A percentile compares a stretch with the other conserved stretches of the same genome.
phyloP scores from a whole-genome alignment of 1,139 yeast species.

The Saccharomyces hybrid region DNA sequence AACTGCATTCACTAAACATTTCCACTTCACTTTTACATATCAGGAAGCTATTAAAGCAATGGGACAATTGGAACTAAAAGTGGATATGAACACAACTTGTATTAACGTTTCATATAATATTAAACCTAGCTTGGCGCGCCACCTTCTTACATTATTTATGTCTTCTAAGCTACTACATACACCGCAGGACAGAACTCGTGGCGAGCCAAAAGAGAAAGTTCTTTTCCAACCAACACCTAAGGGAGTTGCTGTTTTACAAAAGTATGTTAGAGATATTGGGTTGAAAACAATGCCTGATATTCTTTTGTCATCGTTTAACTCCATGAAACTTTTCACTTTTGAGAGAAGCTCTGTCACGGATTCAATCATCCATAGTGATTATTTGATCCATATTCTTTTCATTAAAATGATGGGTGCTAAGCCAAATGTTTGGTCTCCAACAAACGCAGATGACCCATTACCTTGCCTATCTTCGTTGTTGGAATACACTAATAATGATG shows the following conservation, averaged over 20 bases:
- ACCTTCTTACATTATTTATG: slow-evolving; percentile 50
- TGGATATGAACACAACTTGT: slow-evolving; percentile 44
- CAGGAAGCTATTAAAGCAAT: slow-evolving; percentile 47
- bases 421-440: slow-evolving; percentile 67
- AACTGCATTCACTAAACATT: slow-evolving; percentile 19
- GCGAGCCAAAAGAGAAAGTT: slow-evolving; percentile 38
- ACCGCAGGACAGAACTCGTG: slow-evolving; percentile 64
- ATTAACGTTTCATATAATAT: slow-evolving; percentile 58
- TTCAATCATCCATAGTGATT: slow-evolving; percentile 55
- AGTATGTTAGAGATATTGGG: slow-evolving; percentile 54
- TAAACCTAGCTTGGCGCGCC: slow-evolving; percentile 43
- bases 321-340: slow-evolving; percentile 63
- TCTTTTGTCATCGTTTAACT: slow-evolving; percentile 49
- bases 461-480: slow-evolving; percentile 32
- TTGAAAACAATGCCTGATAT: slow-evolving; percentile 42
- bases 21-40: slow-evolving; percentile 49
- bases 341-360: slow-evolving; percentile 61
- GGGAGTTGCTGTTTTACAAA: slow-evolving; percentile 65
- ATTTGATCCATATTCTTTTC: slow-evolving; percentile 60
- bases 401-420: slow-evolving; percentile 52
- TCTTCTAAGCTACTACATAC: slow-evolving; percentile 64
- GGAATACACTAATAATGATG: slow-evolving; percentile 27
- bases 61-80: slow-evolving; percentile 42
- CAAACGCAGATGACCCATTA: slow-evolving; percentile 38
- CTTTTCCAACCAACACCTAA: slow-evolving; percentile 84